Evolutionary conservation across 768 basidiomycete species (phyloP), one percentile per base, ranked within the genome.

Genomic region (Kwoniella europaea): DNA sequence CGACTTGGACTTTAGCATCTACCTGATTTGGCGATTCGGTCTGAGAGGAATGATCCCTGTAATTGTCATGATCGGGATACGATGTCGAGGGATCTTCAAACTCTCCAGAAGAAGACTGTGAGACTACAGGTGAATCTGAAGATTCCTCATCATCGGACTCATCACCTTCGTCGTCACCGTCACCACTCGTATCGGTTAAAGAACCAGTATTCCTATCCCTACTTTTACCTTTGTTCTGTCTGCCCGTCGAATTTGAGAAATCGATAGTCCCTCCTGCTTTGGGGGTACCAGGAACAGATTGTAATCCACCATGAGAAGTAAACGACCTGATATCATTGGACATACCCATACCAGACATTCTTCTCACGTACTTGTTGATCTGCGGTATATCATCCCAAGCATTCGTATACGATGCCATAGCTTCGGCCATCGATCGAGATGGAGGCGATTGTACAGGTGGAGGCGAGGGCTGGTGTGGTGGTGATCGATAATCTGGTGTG

Each of bases 331-430:
- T 18, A 57, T 57, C 69, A 15, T 62, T 66, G 6, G 70, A 46
- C 52, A 56, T 46, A 56, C 72, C 68, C 46, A 63, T 59, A n/a
- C 82, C 83, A 9, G 81, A 72, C 22, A 85, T 79, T 27, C 74
- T 70, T 16, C 74, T 71, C 1, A 90, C 90, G 82, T 94, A 93
- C 69, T 86, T 88, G 73, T 91, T 89, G 67, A 94, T 93, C 71
- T 89, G 89, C 7, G 92, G 91, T 24, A 91, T 89, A 50, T 80
- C 85, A 77, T 98, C 95, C 92, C 93, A 94, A 2, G 91, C 91
- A 83, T 97, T 93, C 6, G 87, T 84, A 82, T 91, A 93, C 16
- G 86, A 72, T 9, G 80, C 77, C 82, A 83, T 82, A 9, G 80
- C 77, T 57, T 83, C 80, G 1, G 76, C 74, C 69, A 92, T 85